Percentiles rank a stretch among this genome's conserved stretches.
Evolutionary conservation across 495 filamentous ascomycete genomes (phyloP).

Genomic region (Penicillium cosmopolitanum): DNA sequence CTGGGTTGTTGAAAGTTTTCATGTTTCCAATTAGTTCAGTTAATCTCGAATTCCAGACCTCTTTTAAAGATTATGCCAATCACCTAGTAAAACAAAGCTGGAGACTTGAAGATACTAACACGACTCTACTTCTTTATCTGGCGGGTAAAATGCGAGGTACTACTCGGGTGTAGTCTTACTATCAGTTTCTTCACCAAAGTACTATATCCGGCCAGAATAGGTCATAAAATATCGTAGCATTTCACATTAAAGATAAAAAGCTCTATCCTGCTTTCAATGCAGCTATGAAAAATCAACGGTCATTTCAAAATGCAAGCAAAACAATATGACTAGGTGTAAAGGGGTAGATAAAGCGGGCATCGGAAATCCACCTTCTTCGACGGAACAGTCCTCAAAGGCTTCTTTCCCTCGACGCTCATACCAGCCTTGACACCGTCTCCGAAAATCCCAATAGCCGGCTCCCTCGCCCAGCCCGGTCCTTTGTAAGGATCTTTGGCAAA

Average conservation of each 20-base stretch:
- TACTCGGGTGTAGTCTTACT: too few relatives aligned
- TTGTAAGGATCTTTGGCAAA: constrained; percentile 35
- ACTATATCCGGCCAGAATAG: too few relatives aligned
- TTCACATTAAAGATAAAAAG: not conserved
- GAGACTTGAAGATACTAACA: too few relatives aligned
- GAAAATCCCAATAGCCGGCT: constrained; percentile 18
- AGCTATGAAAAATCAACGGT: not conserved
- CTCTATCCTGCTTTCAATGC: not conserved
- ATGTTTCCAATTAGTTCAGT: too few relatives aligned
- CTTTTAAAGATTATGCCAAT: too few relatives aligned
- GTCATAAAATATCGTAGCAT: not conserved
- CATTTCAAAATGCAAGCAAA: not conserved
- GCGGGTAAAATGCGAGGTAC: too few relatives aligned
- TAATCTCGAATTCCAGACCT: too few relatives aligned
- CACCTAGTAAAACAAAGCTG: too few relatives aligned
- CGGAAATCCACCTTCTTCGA: constrained; percentile 12
- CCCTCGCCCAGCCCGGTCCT: constrained; percentile 29
- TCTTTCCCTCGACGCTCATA: constrained; percentile 17
- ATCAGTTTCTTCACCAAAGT: too few relatives aligned
- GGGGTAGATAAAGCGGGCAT: constrained; percentile 13
- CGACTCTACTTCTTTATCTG: not conserved
- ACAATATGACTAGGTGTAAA: not conserved
- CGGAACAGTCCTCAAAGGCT: constrained; percentile 13
- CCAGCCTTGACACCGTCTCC: constrained; percentile 20
- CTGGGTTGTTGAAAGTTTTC: too few relatives aligned